Base-by-base conservation (phyloP, 169 alveolate genomes). In the Eimeria maxima region DNA sequence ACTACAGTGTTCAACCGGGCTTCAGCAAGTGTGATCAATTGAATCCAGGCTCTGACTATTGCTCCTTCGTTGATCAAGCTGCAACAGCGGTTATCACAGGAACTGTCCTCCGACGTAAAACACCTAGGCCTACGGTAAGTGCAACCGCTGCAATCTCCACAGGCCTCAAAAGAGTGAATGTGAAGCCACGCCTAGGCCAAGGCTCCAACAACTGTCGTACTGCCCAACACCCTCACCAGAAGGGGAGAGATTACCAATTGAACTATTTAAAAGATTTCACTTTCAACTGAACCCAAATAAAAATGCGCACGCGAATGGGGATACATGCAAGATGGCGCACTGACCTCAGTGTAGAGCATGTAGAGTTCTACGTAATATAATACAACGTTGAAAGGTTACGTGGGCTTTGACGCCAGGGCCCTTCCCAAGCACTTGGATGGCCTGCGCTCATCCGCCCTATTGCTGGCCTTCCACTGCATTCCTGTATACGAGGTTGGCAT, bases 381-480 rank as follows among this genome's bases (percentile, higher is more conserved):
- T 27, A 69, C 50, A 69, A 69, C 33, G 50, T 47, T 69, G 45
- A 33, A n/a, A 14, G 80, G 80, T 69, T 69, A 24, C 24, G 76
- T 10, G 57, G 65, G 22, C 44, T 47, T n/a, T 76, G 60, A 76
- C 65, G 44, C 16, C 44, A 76, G 8, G n/a, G 65, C 55, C 84
- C n/a, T 38, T 33, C 84, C 55, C 84, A 74, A 76, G 60, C 63
- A 22, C 11, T 44, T n/a, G 42, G 42, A 3, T 18, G 65, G 87
- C 87, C 87, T 76, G 87, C 60, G 60, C 65, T 76, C 87, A 45
- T 76, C 65, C 42, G 65, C 87, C 87, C 22, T 53, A 45, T 24
- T 76, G 33, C 65, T 44, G 60, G 60, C 87, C 65, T 18, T 76
- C 11, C 3, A 45, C 60, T 38, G 87, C 55, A 65, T 76, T 47